Evolutionary conservation across 1,139 yeast species (phyloP).

Genomic region (Debaryomycetaceae sp.): DNA sequence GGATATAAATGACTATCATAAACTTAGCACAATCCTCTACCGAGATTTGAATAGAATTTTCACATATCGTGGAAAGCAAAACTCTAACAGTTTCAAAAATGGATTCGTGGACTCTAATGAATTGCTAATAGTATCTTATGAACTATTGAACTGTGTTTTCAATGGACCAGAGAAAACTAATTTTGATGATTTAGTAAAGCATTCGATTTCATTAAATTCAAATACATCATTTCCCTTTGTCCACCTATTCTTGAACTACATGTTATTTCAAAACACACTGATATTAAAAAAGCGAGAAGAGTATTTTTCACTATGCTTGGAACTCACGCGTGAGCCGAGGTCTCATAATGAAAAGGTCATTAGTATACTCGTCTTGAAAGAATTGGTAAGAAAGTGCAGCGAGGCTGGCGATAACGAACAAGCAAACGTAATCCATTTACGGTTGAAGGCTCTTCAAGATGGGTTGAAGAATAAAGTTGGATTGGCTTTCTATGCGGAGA

Average conservation of each 20-base stretch:
- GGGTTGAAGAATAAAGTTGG: slow-evolving; percentile 13
- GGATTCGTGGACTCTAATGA: slow-evolving; percentile 18
- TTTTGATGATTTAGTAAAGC: background rate
- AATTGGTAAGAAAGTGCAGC: slow-evolving; percentile 13
- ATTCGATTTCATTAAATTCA: background rate
- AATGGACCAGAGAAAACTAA: background rate
- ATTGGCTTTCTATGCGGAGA: slow-evolving; percentile 6
- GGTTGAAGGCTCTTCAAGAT: slow-evolving; percentile 15
- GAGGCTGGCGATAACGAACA: slow-evolving; percentile 20
- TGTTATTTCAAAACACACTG: slow-evolving; percentile 14
- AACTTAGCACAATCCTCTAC: slow-evolving; percentile 14
- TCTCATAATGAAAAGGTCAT: slow-evolving; percentile 20
- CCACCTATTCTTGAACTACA: slow-evolving; percentile 12
- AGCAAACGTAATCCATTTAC: slow-evolving; percentile 21
- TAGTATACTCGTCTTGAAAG: slow-evolving; percentile 18
- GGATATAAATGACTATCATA: slow-evolving; percentile 9
- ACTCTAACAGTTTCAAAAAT: slow-evolving; percentile 16
- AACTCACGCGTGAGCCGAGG: slow-evolving; percentile 9
- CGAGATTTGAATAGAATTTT: slow-evolving; percentile 17
- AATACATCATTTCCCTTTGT: slow-evolving; percentile 14
- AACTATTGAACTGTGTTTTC: slow-evolving; percentile 1
- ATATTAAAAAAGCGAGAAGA: slow-evolving; percentile 12
- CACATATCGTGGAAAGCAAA: slow-evolving; percentile 6
- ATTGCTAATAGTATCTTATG: slow-evolving; percentile 10
- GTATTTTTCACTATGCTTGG: slow-evolving; percentile 14